phyloP scores from a whole-genome alignment of 2,329 filamentous ascomycete genomes.

The Camptophora hylomeconis region DNA sequence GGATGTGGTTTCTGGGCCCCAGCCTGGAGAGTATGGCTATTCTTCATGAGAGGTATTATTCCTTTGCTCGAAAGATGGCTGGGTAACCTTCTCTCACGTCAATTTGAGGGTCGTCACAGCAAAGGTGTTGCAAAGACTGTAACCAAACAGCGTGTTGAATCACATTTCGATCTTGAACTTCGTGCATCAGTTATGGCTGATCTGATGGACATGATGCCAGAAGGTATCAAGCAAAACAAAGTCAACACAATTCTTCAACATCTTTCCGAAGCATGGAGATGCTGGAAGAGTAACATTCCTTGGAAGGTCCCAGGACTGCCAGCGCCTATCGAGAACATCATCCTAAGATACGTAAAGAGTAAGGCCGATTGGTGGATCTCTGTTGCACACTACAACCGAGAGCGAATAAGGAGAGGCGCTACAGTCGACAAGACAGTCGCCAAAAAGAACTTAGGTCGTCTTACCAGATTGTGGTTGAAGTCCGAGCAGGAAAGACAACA shows the following conservation, averaged over 20 bases:
- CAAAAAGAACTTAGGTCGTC: constrained; percentile 93
- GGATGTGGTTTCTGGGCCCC: constrained; percentile 99
- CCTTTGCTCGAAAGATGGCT: constrained; percentile 94
- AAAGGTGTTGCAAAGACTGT: constrained; percentile 99
- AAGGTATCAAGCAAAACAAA: constrained; percentile 98
- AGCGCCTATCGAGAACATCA: constrained; percentile 96
- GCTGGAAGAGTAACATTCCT: constrained; percentile 99
- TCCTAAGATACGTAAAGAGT: constrained; percentile 94
- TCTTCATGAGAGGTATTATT: constrained; percentile 98
- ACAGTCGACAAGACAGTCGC: constrained; percentile 98
- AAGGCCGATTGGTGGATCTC: constrained; percentile 99
- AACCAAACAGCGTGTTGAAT: constrained; percentile 97
- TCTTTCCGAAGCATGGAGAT: constrained; percentile 94
- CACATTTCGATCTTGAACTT: constrained; percentile 93
- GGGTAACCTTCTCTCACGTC: constrained; percentile 87
- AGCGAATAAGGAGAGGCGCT: constrained; percentile 88
- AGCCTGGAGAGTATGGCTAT: constrained; percentile 96
- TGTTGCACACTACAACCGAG: constrained; percentile 95
- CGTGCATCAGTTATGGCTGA: constrained; percentile 98
- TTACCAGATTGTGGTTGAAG: constrained; percentile 94
- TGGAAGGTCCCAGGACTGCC: constrained; percentile 98
- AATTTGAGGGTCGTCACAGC: constrained; percentile 96
- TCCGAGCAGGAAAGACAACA: constrained; percentile 96
- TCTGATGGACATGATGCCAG: constrained; percentile 99
- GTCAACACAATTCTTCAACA: constrained; percentile 96